Evolutionary conservation across 768 basidiomycete genomes (phyloP).

Genomic region (Termitomyces sp.): DNA sequence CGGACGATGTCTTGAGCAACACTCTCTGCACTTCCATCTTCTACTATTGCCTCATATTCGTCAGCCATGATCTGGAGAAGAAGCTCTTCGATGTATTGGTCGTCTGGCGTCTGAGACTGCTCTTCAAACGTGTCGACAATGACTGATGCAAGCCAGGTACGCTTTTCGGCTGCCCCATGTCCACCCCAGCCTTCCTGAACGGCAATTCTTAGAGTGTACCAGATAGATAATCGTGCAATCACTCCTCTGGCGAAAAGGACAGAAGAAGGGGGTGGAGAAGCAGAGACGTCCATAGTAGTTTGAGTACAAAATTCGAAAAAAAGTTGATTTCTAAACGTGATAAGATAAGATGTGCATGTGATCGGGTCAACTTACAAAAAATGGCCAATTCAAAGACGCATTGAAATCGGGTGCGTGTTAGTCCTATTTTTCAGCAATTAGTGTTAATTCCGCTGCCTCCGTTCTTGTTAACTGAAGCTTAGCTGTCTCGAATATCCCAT

Average conservation of each 20-base stretch:
- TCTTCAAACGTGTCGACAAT: conserved; percentile 79
- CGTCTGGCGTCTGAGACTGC: conserved; percentile 49
- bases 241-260: conserved; percentile 85
- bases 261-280: conserved; percentile 40
- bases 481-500: background rate
- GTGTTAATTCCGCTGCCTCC: background rate
- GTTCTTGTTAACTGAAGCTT: background rate
- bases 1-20: conserved; percentile 72
- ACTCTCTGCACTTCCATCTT: conserved; percentile 77
- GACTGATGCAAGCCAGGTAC: conserved; percentile 79
- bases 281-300: conserved; percentile 19
- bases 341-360: conserved; percentile 15
- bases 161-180: conserved; percentile 62
- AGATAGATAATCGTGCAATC: conserved; percentile 75
- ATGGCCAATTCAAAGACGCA: background rate
- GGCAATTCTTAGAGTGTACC: conserved; percentile 86
- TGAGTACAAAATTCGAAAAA: background rate
- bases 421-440: background rate
- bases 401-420: conserved; percentile 2
- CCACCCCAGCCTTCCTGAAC: conserved; percentile 89
- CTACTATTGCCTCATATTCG: conserved; percentile 81
- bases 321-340: conserved; percentile 1
- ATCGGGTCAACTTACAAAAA: conserved; percentile 8
- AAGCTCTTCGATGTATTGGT: conserved; percentile 75
- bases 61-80: conserved; percentile 83